A percentile compares a stretch with the other conserved stretches of the same genome.
Conservation (phyloP, 2,329 filamentous ascomycete species). For the Claviceps digitariae region DNA sequence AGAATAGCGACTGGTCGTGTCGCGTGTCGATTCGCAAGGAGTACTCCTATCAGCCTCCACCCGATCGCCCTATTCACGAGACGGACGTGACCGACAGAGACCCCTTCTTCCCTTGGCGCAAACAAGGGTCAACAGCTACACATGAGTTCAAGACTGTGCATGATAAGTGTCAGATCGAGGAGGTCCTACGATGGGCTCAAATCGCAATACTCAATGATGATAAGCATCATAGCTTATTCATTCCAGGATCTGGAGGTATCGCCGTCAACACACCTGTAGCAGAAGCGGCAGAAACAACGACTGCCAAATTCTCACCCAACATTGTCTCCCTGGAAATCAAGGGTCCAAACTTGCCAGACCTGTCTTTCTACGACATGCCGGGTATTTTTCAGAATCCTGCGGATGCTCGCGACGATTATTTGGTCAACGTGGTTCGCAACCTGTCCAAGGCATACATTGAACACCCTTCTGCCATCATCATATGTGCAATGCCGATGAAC, state of each 20-base stretch:
- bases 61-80: slow-evolving; percentile 25
- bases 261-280: slow-evolving; percentile 20
- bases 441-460: slow-evolving; percentile 57
- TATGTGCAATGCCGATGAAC: slow-evolving; percentile 67
- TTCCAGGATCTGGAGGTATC: slow-evolving; percentile 34
- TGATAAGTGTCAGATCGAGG: slow-evolving; percentile 49
- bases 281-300: slow-evolving; percentile 26
- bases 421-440: slow-evolving; percentile 59
- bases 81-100: slow-evolving; percentile 34
- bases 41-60: slow-evolving; percentile 41
- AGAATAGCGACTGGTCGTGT: slow-evolving; percentile 50
- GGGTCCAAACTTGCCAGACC: slow-evolving; percentile 53
- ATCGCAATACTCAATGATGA: slow-evolving; percentile 60
- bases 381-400: slow-evolving; percentile 64
- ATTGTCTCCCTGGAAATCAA: slow-evolving; percentile 64
- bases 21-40: slow-evolving; percentile 50
- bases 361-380: slow-evolving; percentile 77
- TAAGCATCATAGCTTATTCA: slow-evolving; percentile 35
- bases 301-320: slow-evolving; percentile 69
- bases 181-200: slow-evolving; percentile 60
- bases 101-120: slow-evolving; percentile 54
- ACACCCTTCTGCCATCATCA: slow-evolving; percentile 56
- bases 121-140: slow-evolving; percentile 28
- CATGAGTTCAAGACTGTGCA: slow-evolving; percentile 51
- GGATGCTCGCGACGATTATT: slow-evolving; percentile 48